phyloP scores from a whole-genome alignment of 306 rosid species.

The Citrullus colocynthis region DNA sequence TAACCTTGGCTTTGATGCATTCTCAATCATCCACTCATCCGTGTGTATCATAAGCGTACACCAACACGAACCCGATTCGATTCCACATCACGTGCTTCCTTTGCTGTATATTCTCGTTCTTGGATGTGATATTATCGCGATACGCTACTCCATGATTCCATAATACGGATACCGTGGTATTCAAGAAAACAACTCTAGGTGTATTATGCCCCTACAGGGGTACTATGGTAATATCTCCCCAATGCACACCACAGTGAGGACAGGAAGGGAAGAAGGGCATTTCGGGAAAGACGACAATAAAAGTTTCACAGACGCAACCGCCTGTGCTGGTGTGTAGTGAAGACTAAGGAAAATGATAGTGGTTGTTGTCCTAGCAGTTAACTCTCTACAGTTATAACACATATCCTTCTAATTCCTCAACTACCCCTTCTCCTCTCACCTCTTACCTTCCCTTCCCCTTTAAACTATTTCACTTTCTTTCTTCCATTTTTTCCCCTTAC shows the following conservation, averaged over 20 bases:
- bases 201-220: slow-evolving; percentile 1
- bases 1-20: not conserved
- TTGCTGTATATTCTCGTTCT: not conserved
- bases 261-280: slow-evolving; percentile 8
- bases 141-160: not conserved
- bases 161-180: slow-evolving; percentile 5
- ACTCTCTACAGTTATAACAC: slow-evolving; percentile 17
- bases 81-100: slow-evolving; percentile 20
- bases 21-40: not conserved
- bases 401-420: slow-evolving; percentile 20
- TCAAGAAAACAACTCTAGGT: not conserved
- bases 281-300: slow-evolving; percentile 11
- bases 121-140: not conserved
- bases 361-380: slow-evolving; percentile 31
- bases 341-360: slow-evolving; percentile 39
- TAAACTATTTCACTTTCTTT: slow-evolving; percentile 11
- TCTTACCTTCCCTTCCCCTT: not conserved
- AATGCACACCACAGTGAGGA: too few relatives aligned
- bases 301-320: slow-evolving; percentile 17
- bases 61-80: not conserved
- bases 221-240: slow-evolving; percentile 5
- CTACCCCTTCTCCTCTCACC: slow-evolving; percentile 21
- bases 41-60: not conserved
- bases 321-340: slow-evolving; percentile 30
- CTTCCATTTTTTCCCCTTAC: slow-evolving; percentile 1